Base-by-base conservation (phyloP, 768 basidiomycete species). In the Leccinellum albellum region DNA sequence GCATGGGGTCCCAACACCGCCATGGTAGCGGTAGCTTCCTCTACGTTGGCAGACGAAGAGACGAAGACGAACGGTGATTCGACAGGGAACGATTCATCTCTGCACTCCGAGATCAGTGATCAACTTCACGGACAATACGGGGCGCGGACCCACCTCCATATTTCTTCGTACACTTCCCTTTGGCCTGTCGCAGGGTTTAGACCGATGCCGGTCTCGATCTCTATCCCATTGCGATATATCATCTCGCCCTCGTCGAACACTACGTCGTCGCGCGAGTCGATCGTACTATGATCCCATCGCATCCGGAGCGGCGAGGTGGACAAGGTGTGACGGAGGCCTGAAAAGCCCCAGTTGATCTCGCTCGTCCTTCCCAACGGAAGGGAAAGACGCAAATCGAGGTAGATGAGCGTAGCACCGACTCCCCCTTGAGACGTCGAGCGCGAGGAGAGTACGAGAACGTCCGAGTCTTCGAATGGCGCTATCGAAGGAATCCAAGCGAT, bases 391-490 rank as follows among this genome's bases (percentile, higher is more conserved):
- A 68, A 54, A 46, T 68, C 68, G 15, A 67, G 68, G 42, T 63
- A 70, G 23, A 68, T 51, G 10, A 60, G 68, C 3, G 54, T 62
- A 37, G 58, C 53, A 9, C 54, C 66, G 35, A 67, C 46, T 17
- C 12, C 28, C 4, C 46, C 57, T 8, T 55, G 49, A 23, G 63
- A 63, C 6, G 69, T 66, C 6, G 64, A 59, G 8, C 67, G 66
- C 28, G 67, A 68, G 13, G 61, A 70, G n/a, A 68, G 54, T 29
- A 70, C 67, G 24, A 70, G 63, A 23, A 70, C 69, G 23, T 63
- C 61, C 3, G 63, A 68, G 47, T 68, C 67, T 53, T 70, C 69
- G 48, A 52, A 70, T 29, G 57, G 26, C 13, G 58, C 57, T 12
- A 52, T 40, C 10, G 51, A 62, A 12, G 61, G 55, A 42, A 60